phyloP scores from a whole-genome alignment of 176 grass and related monocot species.

The barley (Hordeum vulgare) region DNA sequence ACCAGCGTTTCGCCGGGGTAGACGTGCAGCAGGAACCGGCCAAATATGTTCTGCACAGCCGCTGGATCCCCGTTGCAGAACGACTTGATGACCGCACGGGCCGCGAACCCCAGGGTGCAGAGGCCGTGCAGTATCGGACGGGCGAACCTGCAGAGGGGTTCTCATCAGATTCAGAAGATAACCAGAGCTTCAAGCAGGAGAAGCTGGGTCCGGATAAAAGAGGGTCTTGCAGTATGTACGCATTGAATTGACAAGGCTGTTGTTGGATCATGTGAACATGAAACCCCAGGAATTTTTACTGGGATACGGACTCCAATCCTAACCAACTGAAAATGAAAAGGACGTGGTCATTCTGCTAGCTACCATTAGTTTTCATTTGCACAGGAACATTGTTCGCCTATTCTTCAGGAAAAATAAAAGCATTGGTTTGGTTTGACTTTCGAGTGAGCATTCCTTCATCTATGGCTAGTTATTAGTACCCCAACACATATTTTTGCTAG shows the following conservation, averaged over 20 bases:
- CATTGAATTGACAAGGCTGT: neutral
- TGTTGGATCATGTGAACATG: neutral
- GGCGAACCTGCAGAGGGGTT: conserved; percentile 50
- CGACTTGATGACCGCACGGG: conserved; percentile 66
- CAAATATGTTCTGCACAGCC: conserved; percentile 55
- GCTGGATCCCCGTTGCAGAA: conserved; percentile 65
- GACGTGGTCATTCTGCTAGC: neutral
- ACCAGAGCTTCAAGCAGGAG: conserved; percentile 6
- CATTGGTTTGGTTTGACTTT: neutral
- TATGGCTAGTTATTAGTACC: neutral
- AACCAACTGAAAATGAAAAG: neutral
- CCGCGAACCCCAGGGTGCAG: conserved; percentile 68
- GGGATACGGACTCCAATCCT: neutral
- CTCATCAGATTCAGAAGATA: neutral
- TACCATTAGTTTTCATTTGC: neutral
- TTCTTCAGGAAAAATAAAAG: neutral
- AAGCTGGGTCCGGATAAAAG: neutral
- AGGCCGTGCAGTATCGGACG: conserved; percentile 85
- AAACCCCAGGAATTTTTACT: neutral
- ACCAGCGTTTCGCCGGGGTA: conserved; percentile 70
- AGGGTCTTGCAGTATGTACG: neutral
- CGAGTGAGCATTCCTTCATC: neutral
- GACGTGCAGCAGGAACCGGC: conserved; percentile 78
- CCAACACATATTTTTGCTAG: neutral
- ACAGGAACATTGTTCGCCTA: neutral